Evolutionary conservation across 805 yeast genomes (phyloP), one percentile per base, ranked within the genome.

Genomic region (Kuraishia molischiana): DNA sequence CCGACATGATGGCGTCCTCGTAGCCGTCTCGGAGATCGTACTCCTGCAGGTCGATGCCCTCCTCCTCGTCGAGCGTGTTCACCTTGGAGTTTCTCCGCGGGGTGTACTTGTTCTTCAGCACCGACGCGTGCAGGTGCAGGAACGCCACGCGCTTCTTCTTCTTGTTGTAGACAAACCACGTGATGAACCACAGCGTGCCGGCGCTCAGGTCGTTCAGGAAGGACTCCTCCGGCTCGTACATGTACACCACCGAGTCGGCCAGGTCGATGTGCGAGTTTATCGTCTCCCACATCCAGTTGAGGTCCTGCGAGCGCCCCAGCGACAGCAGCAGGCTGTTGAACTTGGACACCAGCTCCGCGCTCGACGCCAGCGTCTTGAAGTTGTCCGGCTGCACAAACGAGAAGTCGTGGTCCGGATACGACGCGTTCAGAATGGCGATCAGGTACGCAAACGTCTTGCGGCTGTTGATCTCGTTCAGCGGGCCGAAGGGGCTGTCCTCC

Each of bases 331-430:
- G 66, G 47, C 85, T 85, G 56, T 87, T 86, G 51, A 92, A 79
- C 38, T 78, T 74, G 22, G 78, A 67, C 41, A 75, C 74, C 46
- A 76, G 70, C 40, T 67, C 75, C 54, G 55, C 40, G 1, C 59
- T 32, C 34, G 73, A 67, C 18, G 62, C 66, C 4, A 74, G 73
- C n/a, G 84, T 72, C 30, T 66, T 61, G 57, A 83, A 83, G 55
- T 77, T 80, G 15, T 67, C 67, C 2, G 98, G 98, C 52, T 85
- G 86, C 44, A 92, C 71, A 19, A 81, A 72, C 10, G 94, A 73
- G 50, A 90, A 92, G 53, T 92, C 98, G 52, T 92, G 95, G 56
- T 92, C 98, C 1, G 98, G 97, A 53, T 85, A 90, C 4, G 94
- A 80, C 5, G 94, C 84, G 56, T 92, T 92, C 38, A 92, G 67